These are phyloP conservation scores for Vitis riparia DNA, from an alignment of 164 flowering plant genomes.

Conservation along the genomic window DNA sequence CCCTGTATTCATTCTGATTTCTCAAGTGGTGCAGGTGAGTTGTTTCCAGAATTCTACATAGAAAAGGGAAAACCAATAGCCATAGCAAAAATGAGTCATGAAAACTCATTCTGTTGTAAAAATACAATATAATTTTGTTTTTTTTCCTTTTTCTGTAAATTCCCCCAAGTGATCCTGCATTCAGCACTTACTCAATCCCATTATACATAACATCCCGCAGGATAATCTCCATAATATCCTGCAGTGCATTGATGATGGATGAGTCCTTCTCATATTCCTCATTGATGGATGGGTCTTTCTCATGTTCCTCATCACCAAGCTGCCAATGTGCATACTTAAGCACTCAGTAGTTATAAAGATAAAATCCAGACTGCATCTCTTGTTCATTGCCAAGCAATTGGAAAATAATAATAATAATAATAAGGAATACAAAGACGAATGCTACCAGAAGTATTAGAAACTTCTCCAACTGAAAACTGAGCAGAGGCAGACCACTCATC, in stretches of 20 bases:
- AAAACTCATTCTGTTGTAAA: neutral
- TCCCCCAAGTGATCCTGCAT: neutral
- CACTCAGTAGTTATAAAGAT: constrained; percentile 1
- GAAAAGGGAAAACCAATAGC: constrained; percentile 2
- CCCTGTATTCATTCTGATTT: constrained; percentile 34
- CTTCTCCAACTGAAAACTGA: constrained; percentile 78
- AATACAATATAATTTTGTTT: neutral
- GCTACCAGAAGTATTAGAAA: constrained; percentile 70
- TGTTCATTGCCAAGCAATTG: neutral
- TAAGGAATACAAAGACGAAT: constrained; percentile 4
- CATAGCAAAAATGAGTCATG: neutral
- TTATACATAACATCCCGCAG: constrained; percentile 78
- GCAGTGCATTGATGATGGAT: constrained; percentile 74
- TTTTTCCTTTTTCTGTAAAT: neutral
- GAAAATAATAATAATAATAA: neutral
- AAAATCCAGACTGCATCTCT: neutral
- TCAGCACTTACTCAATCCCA: constrained; percentile 62
- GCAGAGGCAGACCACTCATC: constrained; percentile 75
- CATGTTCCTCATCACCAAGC: constrained; percentile 50
- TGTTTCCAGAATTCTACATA: constrained; percentile 50
- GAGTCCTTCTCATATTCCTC: constrained; percentile 22
- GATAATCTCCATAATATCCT: constrained; percentile 91
- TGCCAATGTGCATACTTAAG: constrained; percentile 32
- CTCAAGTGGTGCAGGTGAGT: constrained; percentile 22
- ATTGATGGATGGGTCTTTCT: too few relatives aligned